Evolutionary conservation across 441 rosid genomes (phyloP).

Genomic region (Arabidopsis lyrata): DNA sequence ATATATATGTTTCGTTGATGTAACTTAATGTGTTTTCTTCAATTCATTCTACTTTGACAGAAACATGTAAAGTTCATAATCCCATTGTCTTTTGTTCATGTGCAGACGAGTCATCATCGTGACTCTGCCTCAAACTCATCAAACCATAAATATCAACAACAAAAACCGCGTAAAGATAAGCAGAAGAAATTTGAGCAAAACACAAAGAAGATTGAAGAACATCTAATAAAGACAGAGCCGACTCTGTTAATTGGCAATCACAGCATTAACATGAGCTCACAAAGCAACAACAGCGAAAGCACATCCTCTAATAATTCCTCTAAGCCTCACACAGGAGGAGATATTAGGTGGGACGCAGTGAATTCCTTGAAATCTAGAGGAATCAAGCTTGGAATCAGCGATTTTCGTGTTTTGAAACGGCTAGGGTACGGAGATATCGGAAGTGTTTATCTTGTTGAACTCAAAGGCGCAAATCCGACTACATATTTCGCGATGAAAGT

Average conservation of each 20-base stretch:
- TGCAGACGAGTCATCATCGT: conserved; percentile 47
- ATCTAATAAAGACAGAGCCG: conserved; percentile 35
- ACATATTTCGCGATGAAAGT: conserved; percentile 83
- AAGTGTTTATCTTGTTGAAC: conserved; percentile 79
- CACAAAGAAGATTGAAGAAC: conserved; percentile 50
- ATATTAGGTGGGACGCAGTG: conserved; percentile 80
- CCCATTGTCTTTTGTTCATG: neutral
- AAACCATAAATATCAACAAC: conserved; percentile 13
- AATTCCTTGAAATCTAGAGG: conserved; percentile 48
- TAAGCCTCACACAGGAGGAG: conserved; percentile 88
- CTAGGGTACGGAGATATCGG: conserved; percentile 91
- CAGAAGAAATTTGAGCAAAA: conserved; percentile 45
- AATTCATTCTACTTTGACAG: neutral
- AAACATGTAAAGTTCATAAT: conserved; percentile 4
- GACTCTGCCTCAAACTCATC: conserved; percentile 31
- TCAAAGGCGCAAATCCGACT: conserved; percentile 55
- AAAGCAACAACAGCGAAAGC: conserved; percentile 66
- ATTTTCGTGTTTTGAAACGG: conserved; percentile 77
- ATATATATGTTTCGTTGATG: neutral
- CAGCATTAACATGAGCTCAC: conserved; percentile 41
- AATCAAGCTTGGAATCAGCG: conserved; percentile 61
- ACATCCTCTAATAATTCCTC: conserved; percentile 48
- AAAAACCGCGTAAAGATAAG: conserved; percentile 29
- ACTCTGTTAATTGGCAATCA: conserved; percentile 24
- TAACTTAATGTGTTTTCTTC: neutral